A percentile compares a stretch with the other conserved stretches of the same genome.
phyloP scores from a whole-genome alignment of 768 basidiomycete genomes.

The Phylloporus arenicola region DNA sequence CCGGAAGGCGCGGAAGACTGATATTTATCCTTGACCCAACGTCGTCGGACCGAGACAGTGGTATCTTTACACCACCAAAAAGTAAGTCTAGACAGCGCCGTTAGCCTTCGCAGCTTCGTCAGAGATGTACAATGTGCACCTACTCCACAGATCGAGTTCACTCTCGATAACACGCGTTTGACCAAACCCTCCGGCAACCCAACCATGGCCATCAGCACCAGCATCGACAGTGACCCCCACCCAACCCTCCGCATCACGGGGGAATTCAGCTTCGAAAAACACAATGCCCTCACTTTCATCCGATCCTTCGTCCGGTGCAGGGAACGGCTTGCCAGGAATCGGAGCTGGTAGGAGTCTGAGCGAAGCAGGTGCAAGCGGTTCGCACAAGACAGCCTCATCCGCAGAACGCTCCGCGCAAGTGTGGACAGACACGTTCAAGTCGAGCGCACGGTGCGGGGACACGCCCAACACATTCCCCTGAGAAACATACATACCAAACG shows the following conservation, averaged over 20 bases:
- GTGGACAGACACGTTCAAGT: conserved; percentile 45
- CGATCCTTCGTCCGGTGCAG: conserved; percentile 59
- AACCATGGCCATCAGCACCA: conserved; percentile 48
- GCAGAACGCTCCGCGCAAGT: conserved; percentile 34
- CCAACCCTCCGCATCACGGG: conserved; percentile 30
- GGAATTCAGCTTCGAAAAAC: conserved; percentile 51
- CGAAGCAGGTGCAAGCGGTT: conserved; percentile 37
- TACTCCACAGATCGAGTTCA: conserved; percentile 41
- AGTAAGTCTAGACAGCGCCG: conserved; percentile 35
- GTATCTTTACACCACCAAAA: conserved; percentile 32
- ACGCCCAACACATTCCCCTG: conserved; percentile 50
- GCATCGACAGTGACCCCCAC: conserved; percentile 51
- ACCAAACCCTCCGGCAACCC: conserved; percentile 57
- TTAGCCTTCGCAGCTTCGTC: conserved; percentile 5
- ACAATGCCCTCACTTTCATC: conserved; percentile 75
- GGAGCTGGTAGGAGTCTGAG: conserved; percentile 65
- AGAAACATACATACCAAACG: conserved; percentile 55
- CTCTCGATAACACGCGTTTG: conserved; percentile 27
- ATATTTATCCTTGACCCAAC: conserved; percentile 40
- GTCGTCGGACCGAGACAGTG: conserved; percentile 23
- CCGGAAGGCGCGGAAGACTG: conserved; percentile 50
- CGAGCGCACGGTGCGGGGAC: conserved; percentile 42
- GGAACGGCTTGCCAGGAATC: conserved; percentile 48
- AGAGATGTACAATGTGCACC: conserved; percentile 7
- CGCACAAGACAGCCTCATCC: conserved; percentile 32